phyloP scores from a whole-genome alignment of 805 yeast species.

The Candida odintsovae region DNA sequence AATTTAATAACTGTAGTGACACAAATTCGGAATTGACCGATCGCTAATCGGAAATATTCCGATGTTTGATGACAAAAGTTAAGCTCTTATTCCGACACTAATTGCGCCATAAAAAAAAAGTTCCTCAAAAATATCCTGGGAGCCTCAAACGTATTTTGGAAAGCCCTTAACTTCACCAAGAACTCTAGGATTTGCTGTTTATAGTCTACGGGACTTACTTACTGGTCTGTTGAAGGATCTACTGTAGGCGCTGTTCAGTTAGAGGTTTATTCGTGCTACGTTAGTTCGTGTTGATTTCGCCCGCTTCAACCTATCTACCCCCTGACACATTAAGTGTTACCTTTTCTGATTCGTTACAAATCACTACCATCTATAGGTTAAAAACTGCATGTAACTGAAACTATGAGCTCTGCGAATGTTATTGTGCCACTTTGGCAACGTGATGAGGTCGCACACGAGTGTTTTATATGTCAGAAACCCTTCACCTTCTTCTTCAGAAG shows the following conservation, averaged over 20 bases:
- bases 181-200: too few relatives aligned
- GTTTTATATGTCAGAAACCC: conserved; percentile 46
- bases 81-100: background rate
- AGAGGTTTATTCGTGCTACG: background rate
- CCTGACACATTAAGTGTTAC: background rate
- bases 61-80: background rate
- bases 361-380: too few relatives aligned
- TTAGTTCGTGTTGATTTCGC: background rate
- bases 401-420: background rate
- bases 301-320: background rate
- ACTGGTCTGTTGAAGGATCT: too few relatives aligned
- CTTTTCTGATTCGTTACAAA: background rate
- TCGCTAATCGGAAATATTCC: background rate
- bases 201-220: too few relatives aligned
- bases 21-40: background rate
- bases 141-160: too few relatives aligned
- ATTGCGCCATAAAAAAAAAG: background rate
- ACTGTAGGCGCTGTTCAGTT: too few relatives aligned
- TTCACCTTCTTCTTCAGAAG: conserved; percentile 64
- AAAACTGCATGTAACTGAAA: background rate
- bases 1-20: too few relatives aligned
- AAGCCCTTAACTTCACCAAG: background rate
- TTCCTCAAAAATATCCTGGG: background rate
- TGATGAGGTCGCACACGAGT: conserved; percentile 46
- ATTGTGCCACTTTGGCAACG: conserved; percentile 59